Percentiles rank a stretch among this genome's conserved stretches.
These are phyloP conservation scores for Tagetes patula DNA, from an alignment of 129 eudicot species.

Conservation along the genomic window DNA sequence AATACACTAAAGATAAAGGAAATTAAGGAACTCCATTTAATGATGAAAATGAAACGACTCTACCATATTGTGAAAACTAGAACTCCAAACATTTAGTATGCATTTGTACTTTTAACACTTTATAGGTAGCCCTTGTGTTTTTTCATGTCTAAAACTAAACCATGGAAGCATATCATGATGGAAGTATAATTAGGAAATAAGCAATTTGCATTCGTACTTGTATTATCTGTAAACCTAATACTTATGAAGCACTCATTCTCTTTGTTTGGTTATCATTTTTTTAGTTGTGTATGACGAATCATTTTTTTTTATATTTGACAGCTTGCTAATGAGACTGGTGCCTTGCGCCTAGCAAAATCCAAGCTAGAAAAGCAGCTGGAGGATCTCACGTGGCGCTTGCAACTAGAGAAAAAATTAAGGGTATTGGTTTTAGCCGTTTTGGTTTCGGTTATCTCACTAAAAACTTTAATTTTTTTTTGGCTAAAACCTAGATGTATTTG, in stretches of 20 bases:
- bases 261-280: slow-evolving; percentile 5
- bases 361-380: slow-evolving; percentile 98
- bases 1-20: not conserved
- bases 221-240: not conserved
- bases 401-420: slow-evolving; percentile 86
- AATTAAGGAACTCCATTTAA: not conserved
- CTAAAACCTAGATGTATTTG: not conserved
- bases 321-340: slow-evolving; percentile 99
- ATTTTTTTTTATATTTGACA: slow-evolving; percentile 31
- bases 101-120: not conserved
- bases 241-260: not conserved
- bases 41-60: not conserved
- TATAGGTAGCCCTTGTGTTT: slow-evolving; percentile 4
- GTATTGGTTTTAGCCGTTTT: slow-evolving; percentile 40
- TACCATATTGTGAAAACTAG: not conserved
- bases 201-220: not conserved
- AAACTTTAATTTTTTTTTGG: not conserved
- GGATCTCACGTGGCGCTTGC: slow-evolving; percentile 98
- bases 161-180: not conserved
- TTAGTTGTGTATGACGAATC: slow-evolving; percentile 11
- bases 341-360: slow-evolving; percentile 86
- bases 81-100: not conserved
- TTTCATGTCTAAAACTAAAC: not conserved
- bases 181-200: not conserved
- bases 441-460: slow-evolving; percentile 8